Conservation (phyloP, 2,329 filamentous ascomycete genomes). For the Ciborinia camelliae region DNA sequence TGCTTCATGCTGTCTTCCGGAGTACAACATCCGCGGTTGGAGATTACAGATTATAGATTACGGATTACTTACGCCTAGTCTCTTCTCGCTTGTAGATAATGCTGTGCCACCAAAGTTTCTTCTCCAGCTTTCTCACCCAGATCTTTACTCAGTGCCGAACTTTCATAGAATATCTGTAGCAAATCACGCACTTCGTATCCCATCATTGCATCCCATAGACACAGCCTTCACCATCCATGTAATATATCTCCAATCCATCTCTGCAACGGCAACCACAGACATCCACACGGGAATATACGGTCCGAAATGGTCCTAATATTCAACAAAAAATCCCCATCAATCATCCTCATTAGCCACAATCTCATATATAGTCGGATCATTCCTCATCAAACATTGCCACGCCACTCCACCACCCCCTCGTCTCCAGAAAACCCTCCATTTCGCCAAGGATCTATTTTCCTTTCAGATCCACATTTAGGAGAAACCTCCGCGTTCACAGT, state of each 20-base stretch:
- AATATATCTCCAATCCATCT: neutral
- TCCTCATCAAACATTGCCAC: neutral
- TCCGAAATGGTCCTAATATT: neutral
- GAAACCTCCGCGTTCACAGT: neutral
- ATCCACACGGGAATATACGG: neutral
- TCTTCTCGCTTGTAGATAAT: neutral
- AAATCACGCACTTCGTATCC: neutral
- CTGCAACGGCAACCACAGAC: neutral
- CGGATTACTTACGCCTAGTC: neutral
- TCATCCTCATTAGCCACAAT: neutral
- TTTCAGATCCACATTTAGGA: neutral
- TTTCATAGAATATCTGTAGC: neutral
- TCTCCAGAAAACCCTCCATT: neutral
- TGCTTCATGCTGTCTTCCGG: neutral
- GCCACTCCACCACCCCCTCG: neutral
- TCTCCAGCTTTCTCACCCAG: neutral
- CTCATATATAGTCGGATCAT: neutral
- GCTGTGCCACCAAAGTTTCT: neutral
- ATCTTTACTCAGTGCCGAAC: neutral
- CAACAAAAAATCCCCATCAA: neutral
- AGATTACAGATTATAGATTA: neutral
- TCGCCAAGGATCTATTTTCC: neutral
- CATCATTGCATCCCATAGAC: neutral
- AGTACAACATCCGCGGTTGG: neutral
- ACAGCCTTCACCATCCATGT: neutral